Conservation (phyloP, 2,329 filamentous ascomycete genomes). For the Drechmeria coniospora region DNA sequence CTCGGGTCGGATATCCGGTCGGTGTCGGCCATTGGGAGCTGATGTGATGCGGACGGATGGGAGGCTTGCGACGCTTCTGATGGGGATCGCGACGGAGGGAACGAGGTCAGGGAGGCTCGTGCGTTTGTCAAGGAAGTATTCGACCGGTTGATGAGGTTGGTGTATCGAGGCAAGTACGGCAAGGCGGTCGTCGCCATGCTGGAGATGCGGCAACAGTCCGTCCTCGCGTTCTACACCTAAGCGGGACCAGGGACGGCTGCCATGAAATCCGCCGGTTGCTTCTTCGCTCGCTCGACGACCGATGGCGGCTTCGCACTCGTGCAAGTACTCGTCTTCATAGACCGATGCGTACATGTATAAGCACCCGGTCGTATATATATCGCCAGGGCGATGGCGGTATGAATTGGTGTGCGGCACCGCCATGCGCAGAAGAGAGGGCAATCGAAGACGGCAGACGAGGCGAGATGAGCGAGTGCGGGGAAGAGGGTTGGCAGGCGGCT, state of each 20-base stretch:
- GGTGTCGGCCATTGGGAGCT: slow-evolving; percentile 32
- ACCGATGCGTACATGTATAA: no score
- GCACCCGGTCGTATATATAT: no score
- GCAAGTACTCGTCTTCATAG: no score
- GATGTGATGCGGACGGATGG: slow-evolving; percentile 39
- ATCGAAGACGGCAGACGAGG: no score
- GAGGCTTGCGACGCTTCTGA: slow-evolving; percentile 41
- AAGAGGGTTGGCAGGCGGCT: no score
- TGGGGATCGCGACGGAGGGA: slow-evolving; percentile 41
- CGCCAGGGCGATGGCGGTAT: slow-evolving; percentile 2
- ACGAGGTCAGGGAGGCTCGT: slow-evolving; percentile 48
- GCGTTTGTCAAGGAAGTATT: slow-evolving; percentile 17
- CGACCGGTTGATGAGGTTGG: slow-evolving; percentile 17
- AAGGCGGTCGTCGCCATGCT: slow-evolving; percentile 24
- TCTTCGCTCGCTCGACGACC: no score
- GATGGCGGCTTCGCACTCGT: no score
- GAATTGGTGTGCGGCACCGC: slow-evolving; percentile 1
- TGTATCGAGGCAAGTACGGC: slow-evolving; percentile 25
- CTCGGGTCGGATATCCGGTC: slow-evolving; percentile 44
- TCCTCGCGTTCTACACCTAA: no score
- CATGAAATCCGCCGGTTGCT: no score
- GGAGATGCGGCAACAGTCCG: neutral
- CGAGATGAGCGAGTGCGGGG: no score
- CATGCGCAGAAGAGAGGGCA: neutral
- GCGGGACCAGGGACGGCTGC: no score